Conservation (phyloP, 306 rosid genomes). For the Gynostemma pentaphyllum region DNA sequence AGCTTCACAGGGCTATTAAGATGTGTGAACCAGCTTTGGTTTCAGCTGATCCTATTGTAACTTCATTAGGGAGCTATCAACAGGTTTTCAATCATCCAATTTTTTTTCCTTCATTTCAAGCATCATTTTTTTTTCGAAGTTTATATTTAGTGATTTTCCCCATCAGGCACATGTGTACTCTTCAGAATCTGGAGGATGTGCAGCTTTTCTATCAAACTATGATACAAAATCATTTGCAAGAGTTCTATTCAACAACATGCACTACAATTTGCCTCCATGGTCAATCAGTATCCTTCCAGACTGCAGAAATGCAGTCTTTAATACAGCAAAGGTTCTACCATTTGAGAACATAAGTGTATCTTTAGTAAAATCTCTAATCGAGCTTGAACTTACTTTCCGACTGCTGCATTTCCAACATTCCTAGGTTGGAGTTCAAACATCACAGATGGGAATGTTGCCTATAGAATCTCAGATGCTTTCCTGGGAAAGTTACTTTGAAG, state of each 20-base stretch:
- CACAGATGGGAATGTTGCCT: slow-evolving; percentile 83
- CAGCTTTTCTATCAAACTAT: slow-evolving; percentile 87
- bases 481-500: slow-evolving; percentile 85
- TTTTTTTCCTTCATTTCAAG: background rate
- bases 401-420: background rate
- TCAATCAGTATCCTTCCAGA: slow-evolving; percentile 93
- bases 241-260: slow-evolving; percentile 87
- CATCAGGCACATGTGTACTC: slow-evolving; percentile 73
- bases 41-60: slow-evolving; percentile 73
- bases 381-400: background rate
- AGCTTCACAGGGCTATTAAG: slow-evolving; percentile 80
- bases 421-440: slow-evolving; percentile 94
- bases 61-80: slow-evolving; percentile 69
- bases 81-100: slow-evolving; percentile 33
- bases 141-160: slow-evolving; percentile 15
- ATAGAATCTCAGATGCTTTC: slow-evolving; percentile 41
- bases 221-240: slow-evolving; percentile 56
- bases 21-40: slow-evolving; percentile 67
- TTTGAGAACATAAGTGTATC: background rate
- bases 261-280: slow-evolving; percentile 95
- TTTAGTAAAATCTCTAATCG: background rate
- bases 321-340: slow-evolving; percentile 76
- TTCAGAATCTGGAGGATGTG: slow-evolving; percentile 70
- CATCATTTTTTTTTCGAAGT: slow-evolving; percentile 8
- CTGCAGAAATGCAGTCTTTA: slow-evolving; percentile 76